Conservation (phyloP, 2,329 filamentous ascomycete genomes). For the Curvularia sp. region DNA sequence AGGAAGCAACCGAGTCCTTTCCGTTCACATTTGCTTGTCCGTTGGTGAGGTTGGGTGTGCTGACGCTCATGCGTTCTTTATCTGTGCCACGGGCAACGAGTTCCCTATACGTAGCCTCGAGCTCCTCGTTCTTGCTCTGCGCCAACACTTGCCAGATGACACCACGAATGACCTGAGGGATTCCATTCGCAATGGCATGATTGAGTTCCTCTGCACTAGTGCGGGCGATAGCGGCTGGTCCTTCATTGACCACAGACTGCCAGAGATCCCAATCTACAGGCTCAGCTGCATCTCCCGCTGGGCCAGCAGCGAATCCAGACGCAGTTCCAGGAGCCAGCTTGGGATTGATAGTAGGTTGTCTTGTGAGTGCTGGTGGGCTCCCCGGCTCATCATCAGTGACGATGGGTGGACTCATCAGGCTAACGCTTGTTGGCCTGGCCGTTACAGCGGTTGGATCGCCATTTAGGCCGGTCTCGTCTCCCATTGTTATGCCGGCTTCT, state of each 20-base stretch:
- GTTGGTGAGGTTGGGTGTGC: constrained; percentile 51
- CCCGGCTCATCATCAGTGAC: constrained; percentile 52
- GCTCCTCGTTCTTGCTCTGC: constrained; percentile 89
- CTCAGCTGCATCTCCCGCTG: constrained; percentile 69
- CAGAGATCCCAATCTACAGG: constrained; percentile 99
- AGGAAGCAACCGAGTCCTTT: constrained; percentile 74
- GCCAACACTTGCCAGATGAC: constrained; percentile 98
- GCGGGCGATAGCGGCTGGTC: constrained; percentile 83
- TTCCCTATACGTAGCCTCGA: constrained; percentile 86
- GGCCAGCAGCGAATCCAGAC: constrained; percentile 78
- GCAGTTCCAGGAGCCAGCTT: constrained; percentile 84
- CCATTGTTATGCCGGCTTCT: constrained; percentile 51
- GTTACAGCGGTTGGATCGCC: constrained; percentile 51
- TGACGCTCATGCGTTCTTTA: constrained; percentile 62
- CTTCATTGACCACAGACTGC: constrained; percentile 95
- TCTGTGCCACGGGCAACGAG: constrained; percentile 81
- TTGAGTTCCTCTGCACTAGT: constrained; percentile 91
- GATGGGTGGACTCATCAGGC: constrained; percentile 58
- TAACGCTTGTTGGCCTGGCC: constrained; percentile 52
- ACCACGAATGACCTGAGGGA: constrained; percentile 93
- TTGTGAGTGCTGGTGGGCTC: constrained; percentile 48
- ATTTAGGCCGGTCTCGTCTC: constrained; percentile 56
- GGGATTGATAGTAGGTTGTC: constrained; percentile 70
- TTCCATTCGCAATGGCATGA: constrained; percentile 87
- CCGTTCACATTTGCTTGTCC: constrained; percentile 61